Percentiles rank a stretch among this genome's conserved stretches.
Evolutionary conservation across 495 filamentous ascomycete genomes (phyloP).

Genomic region (Parathielavia hyrcaniae): DNA sequence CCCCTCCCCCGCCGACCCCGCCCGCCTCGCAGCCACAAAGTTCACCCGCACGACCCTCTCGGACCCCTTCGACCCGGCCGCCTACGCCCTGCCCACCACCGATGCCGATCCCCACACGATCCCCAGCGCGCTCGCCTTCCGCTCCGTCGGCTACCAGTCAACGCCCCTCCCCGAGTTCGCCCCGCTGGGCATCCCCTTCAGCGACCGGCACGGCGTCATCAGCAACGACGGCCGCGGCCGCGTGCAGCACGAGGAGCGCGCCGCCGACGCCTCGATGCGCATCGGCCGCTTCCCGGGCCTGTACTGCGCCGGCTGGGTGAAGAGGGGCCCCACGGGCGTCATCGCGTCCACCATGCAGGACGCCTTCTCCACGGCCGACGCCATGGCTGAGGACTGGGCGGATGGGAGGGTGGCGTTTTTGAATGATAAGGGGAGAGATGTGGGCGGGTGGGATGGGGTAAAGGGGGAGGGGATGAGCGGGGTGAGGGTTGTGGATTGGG

Average conservation of each 20-base stretch:
- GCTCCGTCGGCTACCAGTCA: conserved; percentile 88
- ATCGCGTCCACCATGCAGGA: conserved; percentile 96
- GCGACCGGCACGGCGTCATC: conserved; percentile 64
- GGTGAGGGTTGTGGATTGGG: conserved; percentile 61
- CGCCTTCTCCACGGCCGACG: conserved; percentile 82
- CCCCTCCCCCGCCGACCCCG: conserved; percentile 39
- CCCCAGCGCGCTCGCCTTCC: conserved; percentile 66
- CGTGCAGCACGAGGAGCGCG: conserved; percentile 40
- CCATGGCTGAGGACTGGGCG: conserved; percentile 66
- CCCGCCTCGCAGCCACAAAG: conserved; percentile 51
- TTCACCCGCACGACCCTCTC: conserved; percentile 58
- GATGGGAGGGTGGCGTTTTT: conserved; percentile 42
- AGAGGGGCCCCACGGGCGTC: conserved; percentile 88
- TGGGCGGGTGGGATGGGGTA: conserved; percentile 70
- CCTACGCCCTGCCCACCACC: conserved; percentile 47
- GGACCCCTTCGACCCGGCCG: conserved; percentile 45
- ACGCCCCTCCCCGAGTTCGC: conserved; percentile 66
- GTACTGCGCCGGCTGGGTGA: conserved; percentile 96
- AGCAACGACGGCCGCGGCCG: conserved; percentile 79
- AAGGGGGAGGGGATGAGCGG: conserved; percentile 34
- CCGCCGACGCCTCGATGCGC: conserved; percentile 22
- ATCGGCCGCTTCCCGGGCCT: conserved; percentile 59
- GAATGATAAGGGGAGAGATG: conserved; percentile 27
- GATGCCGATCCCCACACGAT: conserved; percentile 35
- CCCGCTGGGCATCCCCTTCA: conserved; percentile 74